A percentile compares a stretch with the other conserved stretches of the same genome.
Conservation (phyloP, 805 yeast species). For the Phaffomyces opuntiae region DNA sequence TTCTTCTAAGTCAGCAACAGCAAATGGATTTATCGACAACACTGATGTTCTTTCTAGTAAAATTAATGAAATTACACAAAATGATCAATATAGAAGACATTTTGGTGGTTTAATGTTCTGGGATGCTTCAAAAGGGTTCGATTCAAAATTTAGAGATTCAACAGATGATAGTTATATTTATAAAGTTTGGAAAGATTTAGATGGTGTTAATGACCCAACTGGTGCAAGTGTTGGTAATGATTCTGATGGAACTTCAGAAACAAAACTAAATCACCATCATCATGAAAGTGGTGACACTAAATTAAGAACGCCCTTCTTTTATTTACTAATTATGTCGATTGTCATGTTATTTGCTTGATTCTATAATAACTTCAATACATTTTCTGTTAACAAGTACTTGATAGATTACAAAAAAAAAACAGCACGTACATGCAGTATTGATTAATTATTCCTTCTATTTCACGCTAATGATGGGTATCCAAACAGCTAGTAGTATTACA, state of each 20-base stretch:
- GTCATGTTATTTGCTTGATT: background rate
- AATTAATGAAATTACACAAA: slow-evolving; percentile 14
- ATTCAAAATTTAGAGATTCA: slow-evolving; percentile 30
- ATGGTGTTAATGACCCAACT: slow-evolving; percentile 9
- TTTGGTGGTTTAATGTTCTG: slow-evolving; percentile 89
- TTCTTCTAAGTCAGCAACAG: slow-evolving; percentile 42
- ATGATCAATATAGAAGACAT: slow-evolving; percentile 13
- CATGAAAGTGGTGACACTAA: background rate
- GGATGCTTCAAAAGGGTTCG: slow-evolving; percentile 79
- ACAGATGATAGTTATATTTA: slow-evolving; percentile 16
- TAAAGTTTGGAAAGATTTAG: slow-evolving; percentile 17
- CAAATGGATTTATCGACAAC: slow-evolving; percentile 46
- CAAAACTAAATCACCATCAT: background rate
- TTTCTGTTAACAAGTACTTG: no score
- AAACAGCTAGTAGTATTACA: slow-evolving; percentile 43
- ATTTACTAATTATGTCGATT: background rate
- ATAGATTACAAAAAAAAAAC: background rate
- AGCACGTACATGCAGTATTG: background rate
- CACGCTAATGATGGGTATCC: slow-evolving; percentile 1
- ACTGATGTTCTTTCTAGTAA: slow-evolving; percentile 27
- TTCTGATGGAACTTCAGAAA: background rate
- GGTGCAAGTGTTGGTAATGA: slow-evolving; percentile 8
- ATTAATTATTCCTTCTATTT: background rate
- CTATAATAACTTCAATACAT: no score
- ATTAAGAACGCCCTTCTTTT: background rate